Percentiles rank a stretch among this genome's conserved stretches.
Conservation (phyloP, 1,284 basidiomycete genomes). For the Ganoderma sinense region DNA sequence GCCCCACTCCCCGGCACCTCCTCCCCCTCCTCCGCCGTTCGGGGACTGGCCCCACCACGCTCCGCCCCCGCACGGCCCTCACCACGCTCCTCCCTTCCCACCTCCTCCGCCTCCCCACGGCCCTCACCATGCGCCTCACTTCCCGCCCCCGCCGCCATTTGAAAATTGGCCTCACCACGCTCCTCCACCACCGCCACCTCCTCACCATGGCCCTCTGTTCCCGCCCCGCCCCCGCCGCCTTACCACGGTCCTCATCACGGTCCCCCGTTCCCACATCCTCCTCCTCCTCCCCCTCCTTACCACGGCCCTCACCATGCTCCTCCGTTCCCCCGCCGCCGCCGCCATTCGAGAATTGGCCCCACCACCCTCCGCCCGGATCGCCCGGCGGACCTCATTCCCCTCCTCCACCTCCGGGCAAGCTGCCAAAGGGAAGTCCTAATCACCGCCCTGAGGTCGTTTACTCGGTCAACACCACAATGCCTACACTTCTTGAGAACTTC, state of each 20-base stretch:
- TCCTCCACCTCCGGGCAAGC: conserved; percentile 4
- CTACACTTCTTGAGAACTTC: conserved; percentile 58
- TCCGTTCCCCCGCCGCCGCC: too few relatives aligned
- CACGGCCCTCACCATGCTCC: too few relatives aligned
- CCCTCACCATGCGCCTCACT: not conserved
- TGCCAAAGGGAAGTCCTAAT: not conserved
- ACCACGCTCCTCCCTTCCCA: not conserved
- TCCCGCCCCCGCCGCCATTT: not conserved
- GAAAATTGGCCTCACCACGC: too few relatives aligned
- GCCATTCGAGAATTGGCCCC: too few relatives aligned
- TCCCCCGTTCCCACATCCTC: too few relatives aligned
- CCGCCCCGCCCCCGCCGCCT: too few relatives aligned
- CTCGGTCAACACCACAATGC: conserved; percentile 53
- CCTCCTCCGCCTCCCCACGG: conserved; percentile 2
- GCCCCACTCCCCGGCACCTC: conserved; percentile 1
- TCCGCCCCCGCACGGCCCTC: conserved; percentile 1
- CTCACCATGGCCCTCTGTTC: too few relatives aligned
- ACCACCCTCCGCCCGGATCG: too few relatives aligned
- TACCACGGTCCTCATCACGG: too few relatives aligned
- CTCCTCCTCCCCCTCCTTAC: too few relatives aligned
- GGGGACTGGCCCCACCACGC: not conserved
- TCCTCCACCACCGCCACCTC: too few relatives aligned
- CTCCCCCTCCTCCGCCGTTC: conserved; percentile 2
- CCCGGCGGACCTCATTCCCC: not conserved
- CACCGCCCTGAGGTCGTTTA: conserved; percentile 46